Percentiles rank a stretch among this genome's conserved stretches.
These are phyloP conservation scores for Nepenthes alata DNA, from an alignment of 179 eudicot species.

Conservation along the genomic window DNA sequence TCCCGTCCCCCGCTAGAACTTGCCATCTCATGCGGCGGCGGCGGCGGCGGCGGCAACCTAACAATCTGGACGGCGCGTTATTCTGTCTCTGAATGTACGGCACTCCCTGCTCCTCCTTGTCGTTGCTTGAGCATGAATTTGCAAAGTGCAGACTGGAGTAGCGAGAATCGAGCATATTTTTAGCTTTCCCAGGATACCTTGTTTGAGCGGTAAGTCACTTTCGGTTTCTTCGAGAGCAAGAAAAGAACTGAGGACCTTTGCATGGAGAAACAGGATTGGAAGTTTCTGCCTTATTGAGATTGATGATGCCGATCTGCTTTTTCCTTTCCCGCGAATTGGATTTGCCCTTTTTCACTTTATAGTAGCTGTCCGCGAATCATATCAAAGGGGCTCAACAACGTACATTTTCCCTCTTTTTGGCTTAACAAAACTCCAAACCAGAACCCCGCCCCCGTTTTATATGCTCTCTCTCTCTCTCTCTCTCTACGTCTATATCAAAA, in stretches of 20 bases:
- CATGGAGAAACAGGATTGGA: constrained; percentile 1
- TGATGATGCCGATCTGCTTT: neutral
- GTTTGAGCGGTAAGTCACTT: constrained; percentile 22
- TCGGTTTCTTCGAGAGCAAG: constrained; percentile 21
- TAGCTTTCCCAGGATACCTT: constrained; percentile 19
- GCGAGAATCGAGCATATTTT: constrained; percentile 1
- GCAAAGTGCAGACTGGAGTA: neutral
- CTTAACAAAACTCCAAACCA: no score
- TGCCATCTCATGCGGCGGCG: constrained; percentile 29
- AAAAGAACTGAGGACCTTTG: constrained; percentile 11
- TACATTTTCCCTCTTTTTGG: no score
- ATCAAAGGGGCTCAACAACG: no score
- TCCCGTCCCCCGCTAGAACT: constrained; percentile 48
- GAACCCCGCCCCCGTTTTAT: no score
- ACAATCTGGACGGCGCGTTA: no score
- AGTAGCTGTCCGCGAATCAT: no score
- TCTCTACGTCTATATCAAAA: no score
- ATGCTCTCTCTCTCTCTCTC: no score
- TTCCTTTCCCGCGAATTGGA: no score
- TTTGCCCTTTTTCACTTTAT: no score
- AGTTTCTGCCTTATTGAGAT: constrained; percentile 5
- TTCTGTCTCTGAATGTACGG: no score
- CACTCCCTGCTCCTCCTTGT: neutral
- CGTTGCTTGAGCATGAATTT: neutral
- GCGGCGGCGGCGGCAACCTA: neutral